Evolutionary conservation across 164 flowering plant genomes (phyloP).

Genomic region (Annona squamosa): DNA sequence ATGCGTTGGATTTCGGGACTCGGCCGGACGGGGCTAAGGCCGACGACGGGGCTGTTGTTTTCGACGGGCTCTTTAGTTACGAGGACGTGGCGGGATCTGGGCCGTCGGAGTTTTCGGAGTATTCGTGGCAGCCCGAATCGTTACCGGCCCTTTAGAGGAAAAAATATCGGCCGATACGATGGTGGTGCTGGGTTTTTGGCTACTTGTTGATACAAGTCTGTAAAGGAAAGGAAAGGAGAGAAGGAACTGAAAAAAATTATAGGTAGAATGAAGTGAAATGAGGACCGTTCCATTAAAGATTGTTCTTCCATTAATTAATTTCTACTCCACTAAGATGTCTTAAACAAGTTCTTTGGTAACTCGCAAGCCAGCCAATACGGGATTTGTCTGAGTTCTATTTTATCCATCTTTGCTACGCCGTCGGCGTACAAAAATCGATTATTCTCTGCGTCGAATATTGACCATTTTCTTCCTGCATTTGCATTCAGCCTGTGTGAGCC

Average conservation of each 20-base stretch:
- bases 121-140: conserved; percentile 35
- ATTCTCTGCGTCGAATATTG: too few relatives aligned
- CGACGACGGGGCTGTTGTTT: conserved; percentile 23
- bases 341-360: neutral
- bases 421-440: too few relatives aligned
- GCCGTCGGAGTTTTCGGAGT: conserved; percentile 30
- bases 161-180: neutral
- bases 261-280: neutral
- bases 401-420: too few relatives aligned
- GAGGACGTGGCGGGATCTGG: conserved; percentile 28
- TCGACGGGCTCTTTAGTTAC: conserved; percentile 49
- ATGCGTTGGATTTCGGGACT: conserved; percentile 24
- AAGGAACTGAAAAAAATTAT: neutral
- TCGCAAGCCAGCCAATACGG: too few relatives aligned
- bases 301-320: neutral
- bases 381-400: too few relatives aligned
- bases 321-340: neutral
- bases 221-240: neutral
- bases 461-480: too few relatives aligned
- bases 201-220: neutral
- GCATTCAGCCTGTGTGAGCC: too few relatives aligned
- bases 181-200: neutral
- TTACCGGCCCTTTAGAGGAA: conserved; percentile 28
- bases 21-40: conserved; percentile 9
- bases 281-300: neutral